Base-by-base conservation (phyloP, 2,329 filamentous ascomycete species). In the Cladophialophora immunda region DNA sequence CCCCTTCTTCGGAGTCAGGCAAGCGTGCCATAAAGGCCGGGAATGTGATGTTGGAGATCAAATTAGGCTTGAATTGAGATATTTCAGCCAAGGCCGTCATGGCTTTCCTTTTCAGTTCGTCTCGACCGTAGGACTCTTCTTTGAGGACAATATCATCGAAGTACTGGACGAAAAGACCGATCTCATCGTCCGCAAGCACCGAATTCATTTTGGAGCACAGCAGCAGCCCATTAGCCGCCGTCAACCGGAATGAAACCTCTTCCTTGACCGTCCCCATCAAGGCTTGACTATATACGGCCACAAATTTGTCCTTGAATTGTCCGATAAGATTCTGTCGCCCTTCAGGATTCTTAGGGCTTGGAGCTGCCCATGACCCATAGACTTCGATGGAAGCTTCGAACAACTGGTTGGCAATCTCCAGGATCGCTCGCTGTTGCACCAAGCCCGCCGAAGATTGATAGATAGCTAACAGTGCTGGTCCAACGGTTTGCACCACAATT, bases 1-100 rank as follows among this genome's bases (percentile, higher is more conserved):
- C 78, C 19, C 83, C 81, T n/a, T 79, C 77, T 64, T 85, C 84
- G 1, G 78, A 79, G 67, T 89, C 88, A 1, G 89, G 89, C 3
- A 91, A 77, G 45, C 86, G 84, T 3, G 88, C 87, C 76, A 90
- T 83, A 73, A 91, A 89, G 4, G 86, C 86, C 29, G 89, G 89
- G 72, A 91, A 87, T 0, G 88, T 87, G 64, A 88, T 87, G 55
- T 89, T 84, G 72, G 89, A 85, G 30, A 91, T 86, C 11, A 89
- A 77, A 55, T 84, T 82, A 19, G 88, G 86, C 71, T 88, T 89
- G 66, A 87, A 82, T 67, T 85, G 85, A 6, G 89, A 89, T 50
- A 90, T 83, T 36, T 88, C 84, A 3, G 86, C 82, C 53, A 91
- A 80, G 27, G 85, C 83, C 36, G 81, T 78, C 66, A 90, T 85